A percentile compares a stretch with the other conserved stretches of the same genome.
Evolutionary conservation across 2,329 filamentous ascomycete species (phyloP).

Genomic region (Scolecobasidium constrictum): DNA sequence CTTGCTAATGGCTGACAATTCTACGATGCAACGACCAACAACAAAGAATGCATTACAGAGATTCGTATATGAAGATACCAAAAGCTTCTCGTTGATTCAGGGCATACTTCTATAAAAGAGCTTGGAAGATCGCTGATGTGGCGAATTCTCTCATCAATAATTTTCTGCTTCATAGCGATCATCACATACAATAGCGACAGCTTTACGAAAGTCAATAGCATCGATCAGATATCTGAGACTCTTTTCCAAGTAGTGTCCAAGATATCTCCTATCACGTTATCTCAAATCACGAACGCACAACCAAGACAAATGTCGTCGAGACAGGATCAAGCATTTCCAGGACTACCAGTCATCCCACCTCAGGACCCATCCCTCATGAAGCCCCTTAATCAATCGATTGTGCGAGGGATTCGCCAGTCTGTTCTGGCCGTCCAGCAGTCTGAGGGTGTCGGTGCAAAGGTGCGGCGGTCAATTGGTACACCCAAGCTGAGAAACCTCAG

Average conservation of each 20-base stretch:
- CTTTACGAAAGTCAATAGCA: not conserved
- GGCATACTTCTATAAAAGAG: not conserved
- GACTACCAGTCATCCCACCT: conserved; percentile 38
- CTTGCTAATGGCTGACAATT: too few species aligned
- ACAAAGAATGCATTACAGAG: not conserved
- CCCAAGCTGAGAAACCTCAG: conserved; percentile 73
- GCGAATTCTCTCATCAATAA: conserved; percentile 14
- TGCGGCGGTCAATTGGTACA: conserved; percentile 80
- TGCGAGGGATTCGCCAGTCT: conserved; percentile 69
- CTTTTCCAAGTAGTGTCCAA: too few species aligned
- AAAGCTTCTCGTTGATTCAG: conserved; percentile 1
- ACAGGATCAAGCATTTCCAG: conserved; percentile 27
- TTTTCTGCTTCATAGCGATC: conserved; percentile 10
- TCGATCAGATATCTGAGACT: too few species aligned
- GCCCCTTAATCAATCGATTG: conserved; percentile 50
- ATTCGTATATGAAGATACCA: conserved; percentile 2
- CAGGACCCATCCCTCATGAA: conserved; percentile 28
- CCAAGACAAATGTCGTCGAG: not conserved
- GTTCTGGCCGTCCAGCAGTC: conserved; percentile 78
- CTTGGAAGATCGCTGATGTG: not conserved
- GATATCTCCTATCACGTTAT: not conserved
- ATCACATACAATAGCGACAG: conserved; percentile 7
- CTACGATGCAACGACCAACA: not conserved
- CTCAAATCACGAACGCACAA: not conserved
- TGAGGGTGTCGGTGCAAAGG: conserved; percentile 78